Percentiles rank a stretch among this genome's conserved stretches.
phyloP scores from a whole-genome alignment of 2,329 filamentous ascomycete genomes.

The Colletotrichum orchidophilum region DNA sequence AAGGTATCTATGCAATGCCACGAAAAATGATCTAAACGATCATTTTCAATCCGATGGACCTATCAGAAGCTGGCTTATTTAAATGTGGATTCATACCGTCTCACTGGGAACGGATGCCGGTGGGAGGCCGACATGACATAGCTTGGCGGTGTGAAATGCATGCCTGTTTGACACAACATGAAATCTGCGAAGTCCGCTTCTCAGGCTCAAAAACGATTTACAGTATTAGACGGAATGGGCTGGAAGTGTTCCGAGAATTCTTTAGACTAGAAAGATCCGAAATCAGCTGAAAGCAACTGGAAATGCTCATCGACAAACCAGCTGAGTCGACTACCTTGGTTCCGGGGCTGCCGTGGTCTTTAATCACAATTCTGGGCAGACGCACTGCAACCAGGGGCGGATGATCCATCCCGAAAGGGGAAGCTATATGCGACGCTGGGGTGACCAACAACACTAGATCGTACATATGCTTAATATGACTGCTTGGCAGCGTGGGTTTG shows the following conservation, averaged over 20 bases:
- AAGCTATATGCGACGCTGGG: constrained; percentile 3
- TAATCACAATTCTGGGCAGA: background rate
- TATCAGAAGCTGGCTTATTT: background rate
- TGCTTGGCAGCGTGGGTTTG: background rate
- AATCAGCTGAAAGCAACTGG: background rate
- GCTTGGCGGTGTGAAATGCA: background rate
- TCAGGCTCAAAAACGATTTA: background rate
- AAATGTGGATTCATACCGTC: background rate
- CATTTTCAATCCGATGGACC: background rate
- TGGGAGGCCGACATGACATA: background rate
- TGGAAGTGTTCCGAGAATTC: background rate
- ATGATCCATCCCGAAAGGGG: background rate
- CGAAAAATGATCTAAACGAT: background rate
- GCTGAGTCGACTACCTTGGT: background rate
- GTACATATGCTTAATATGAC: background rate
- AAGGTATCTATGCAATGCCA: background rate
- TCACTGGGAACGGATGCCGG: background rate
- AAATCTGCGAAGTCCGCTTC: background rate
- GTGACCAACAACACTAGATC: background rate
- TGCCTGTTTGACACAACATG: background rate
- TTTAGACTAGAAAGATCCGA: background rate
- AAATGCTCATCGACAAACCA: background rate
- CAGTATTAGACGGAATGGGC: background rate
- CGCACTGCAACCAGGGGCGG: background rate
- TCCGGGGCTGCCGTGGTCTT: background rate